phyloP scores from a whole-genome alignment of 257 asterid genomes.

The Cruciata laevipes region DNA sequence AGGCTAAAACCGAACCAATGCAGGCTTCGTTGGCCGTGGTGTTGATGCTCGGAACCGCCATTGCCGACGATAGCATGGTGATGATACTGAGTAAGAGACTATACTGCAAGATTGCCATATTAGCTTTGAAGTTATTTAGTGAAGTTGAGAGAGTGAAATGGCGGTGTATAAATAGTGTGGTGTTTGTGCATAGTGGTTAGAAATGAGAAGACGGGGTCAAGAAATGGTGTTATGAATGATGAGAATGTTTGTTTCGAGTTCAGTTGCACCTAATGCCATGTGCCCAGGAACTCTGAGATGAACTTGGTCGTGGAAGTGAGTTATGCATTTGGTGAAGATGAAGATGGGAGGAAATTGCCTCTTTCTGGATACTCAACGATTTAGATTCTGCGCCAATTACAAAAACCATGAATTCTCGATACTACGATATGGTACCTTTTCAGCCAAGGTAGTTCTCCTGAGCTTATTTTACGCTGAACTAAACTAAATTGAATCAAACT shows the following conservation, averaged over 20 bases:
- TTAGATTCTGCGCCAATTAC: no score
- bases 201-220: slow-evolving; percentile 23
- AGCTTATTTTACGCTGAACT: no score
- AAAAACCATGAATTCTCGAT: no score
- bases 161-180: slow-evolving; percentile 22
- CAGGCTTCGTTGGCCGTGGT: slow-evolving; percentile 28
- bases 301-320: neutral
- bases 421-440: no score
- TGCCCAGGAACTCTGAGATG: slow-evolving; percentile 15
- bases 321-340: neutral
- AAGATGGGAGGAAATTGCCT: no score
- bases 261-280: slow-evolving; percentile 59
- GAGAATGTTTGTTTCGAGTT: slow-evolving; percentile 2
- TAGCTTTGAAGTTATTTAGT: neutral
- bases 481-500: no score
- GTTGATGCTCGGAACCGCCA: slow-evolving; percentile 15
- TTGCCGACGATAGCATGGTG: slow-evolving; percentile 15
- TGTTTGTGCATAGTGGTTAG: slow-evolving; percentile 6
- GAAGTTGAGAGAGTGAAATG: neutral
- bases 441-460: no score
- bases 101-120: slow-evolving; percentile 26
- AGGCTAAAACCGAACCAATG: slow-evolving; percentile 41
- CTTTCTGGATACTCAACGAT: neutral
- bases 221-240: slow-evolving; percentile 36
- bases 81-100: slow-evolving; percentile 27